A percentile compares a stretch with the other conserved stretches of the same genome.
phyloP scores from a whole-genome alignment of 2,329 filamentous ascomycete genomes.

The Paraphoma chrysanthemicola region DNA sequence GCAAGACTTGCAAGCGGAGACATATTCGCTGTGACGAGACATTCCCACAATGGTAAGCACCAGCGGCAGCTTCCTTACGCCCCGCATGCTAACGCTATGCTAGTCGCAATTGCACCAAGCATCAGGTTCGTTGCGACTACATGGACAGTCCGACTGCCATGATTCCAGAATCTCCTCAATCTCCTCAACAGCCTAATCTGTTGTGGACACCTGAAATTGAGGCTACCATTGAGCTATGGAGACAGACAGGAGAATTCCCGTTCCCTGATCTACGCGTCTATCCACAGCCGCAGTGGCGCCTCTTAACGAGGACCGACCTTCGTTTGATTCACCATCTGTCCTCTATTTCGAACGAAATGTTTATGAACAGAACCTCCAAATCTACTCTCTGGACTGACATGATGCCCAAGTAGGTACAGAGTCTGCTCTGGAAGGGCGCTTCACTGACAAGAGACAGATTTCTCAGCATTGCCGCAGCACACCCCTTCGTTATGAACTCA shows the following conservation, averaged over 20 bases:
- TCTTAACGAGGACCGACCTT: conserved; percentile 78
- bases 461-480: conserved; percentile 79
- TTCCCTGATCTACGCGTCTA: conserved; percentile 82
- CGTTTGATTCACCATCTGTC: conserved; percentile 91
- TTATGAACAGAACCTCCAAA: conserved; percentile 76
- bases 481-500: conserved; percentile 92
- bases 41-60: conserved; percentile 89
- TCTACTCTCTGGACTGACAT: conserved; percentile 93
- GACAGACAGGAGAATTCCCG: conserved; percentile 81
- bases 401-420: conserved; percentile 77
- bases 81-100: conserved; percentile 24
- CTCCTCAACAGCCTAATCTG: conserved; percentile 66
- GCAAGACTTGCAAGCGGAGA: conserved; percentile 95
- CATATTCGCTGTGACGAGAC: conserved; percentile 98
- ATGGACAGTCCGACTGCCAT: conserved; percentile 81
- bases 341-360: conserved; percentile 82
- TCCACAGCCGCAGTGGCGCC: conserved; percentile 74
- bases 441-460: conserved; percentile 63
- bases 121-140: conserved; percentile 98
- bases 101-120: conserved; percentile 98
- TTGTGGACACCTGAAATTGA: conserved; percentile 89
- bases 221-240: conserved; percentile 81
- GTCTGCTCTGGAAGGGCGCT: neutral
- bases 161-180: conserved; percentile 58
- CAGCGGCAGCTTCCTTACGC: neutral